A percentile compares a stretch with the other conserved stretches of the same genome.
Conservation (phyloP, 306 rosid species). For the Abrus pulchellus region DNA sequence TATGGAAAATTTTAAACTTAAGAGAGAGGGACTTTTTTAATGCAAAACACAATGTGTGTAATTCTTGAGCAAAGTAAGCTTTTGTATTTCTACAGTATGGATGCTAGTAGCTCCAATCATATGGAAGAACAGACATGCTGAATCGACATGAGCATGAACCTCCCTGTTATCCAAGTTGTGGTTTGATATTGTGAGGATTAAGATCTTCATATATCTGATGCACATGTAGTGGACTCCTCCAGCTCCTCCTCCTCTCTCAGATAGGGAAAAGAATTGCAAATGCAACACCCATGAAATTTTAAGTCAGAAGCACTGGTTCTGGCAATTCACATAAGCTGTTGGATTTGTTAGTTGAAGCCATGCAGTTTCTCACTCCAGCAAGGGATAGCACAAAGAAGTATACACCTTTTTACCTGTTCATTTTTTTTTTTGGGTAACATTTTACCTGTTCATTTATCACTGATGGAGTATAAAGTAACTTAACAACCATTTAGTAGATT, state of each 20-base stretch:
- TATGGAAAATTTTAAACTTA: neutral
- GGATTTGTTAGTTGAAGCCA: slow-evolving; percentile 37
- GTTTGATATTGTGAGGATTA: slow-evolving; percentile 37
- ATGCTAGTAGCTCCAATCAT: slow-evolving; percentile 83
- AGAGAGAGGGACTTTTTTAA: neutral
- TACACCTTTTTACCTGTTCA: slow-evolving; percentile 25
- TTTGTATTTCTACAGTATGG: slow-evolving; percentile 74
- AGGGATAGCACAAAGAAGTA: slow-evolving; percentile 35
- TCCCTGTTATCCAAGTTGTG: slow-evolving; percentile 25
- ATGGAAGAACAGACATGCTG: slow-evolving; percentile 68
- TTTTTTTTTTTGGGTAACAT: neutral
- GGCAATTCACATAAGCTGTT: slow-evolving; percentile 34
- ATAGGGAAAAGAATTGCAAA: slow-evolving; percentile 37
- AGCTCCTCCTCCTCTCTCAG: slow-evolving; percentile 10
- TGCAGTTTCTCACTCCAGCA: slow-evolving; percentile 18
- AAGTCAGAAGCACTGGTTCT: slow-evolving; percentile 41
- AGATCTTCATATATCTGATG: slow-evolving; percentile 35
- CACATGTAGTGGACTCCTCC: slow-evolving; percentile 43
- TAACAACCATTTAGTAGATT: slow-evolving; percentile 32
- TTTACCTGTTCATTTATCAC: slow-evolving; percentile 15
- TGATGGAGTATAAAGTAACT: slow-evolving; percentile 25
- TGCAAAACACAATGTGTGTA: neutral
- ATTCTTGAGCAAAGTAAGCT: slow-evolving; percentile 6
- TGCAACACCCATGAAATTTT: slow-evolving; percentile 39
- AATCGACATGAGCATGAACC: slow-evolving; percentile 50